Conservation (phyloP, 768 basidiomycete genomes). For the Postia placenta region DNA sequence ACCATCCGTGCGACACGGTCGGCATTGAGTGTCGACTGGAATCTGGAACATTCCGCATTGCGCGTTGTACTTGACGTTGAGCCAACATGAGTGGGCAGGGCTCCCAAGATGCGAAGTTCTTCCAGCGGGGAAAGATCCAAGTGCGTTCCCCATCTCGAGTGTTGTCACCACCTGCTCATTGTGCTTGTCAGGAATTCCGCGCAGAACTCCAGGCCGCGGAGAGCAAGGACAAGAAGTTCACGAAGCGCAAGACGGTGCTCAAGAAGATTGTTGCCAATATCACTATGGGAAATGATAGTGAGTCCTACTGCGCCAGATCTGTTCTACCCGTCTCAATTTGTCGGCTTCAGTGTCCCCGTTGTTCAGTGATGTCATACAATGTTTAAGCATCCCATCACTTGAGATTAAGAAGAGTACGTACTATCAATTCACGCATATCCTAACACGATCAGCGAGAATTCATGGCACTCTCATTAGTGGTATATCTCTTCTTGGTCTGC, state of each 20-base stretch:
- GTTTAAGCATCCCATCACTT: slow-evolving; percentile 87
- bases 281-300: slow-evolving; percentile 99
- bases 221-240: slow-evolving; percentile 93
- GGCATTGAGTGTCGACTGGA: too few species aligned
- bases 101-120: slow-evolving; percentile 89
- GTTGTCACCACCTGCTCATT: neutral
- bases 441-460: neutral
- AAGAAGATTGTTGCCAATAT: slow-evolving; percentile 99
- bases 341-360: slow-evolving; percentile 74
- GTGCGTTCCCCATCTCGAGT: slow-evolving; percentile 30
- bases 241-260: slow-evolving; percentile 87
- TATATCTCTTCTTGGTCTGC: slow-evolving; percentile 95
- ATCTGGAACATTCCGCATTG: too few species aligned
- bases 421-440: too few species aligned
- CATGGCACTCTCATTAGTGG: slow-evolving; percentile 52
- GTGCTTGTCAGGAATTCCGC: slow-evolving; percentile 66
- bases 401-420: slow-evolving; percentile 98
- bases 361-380: slow-evolving; percentile 94
- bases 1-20: too few species aligned
- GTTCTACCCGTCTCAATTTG: slow-evolving; percentile 1
- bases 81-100: slow-evolving; percentile 50
- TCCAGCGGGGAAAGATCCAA: slow-evolving; percentile 88
- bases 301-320: slow-evolving; percentile 28
- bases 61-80: too few species aligned
- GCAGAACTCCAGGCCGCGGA: slow-evolving; percentile 88